Base-by-base conservation (phyloP, 1,139 yeast genomes). In the Chernovozyma aurita region DNA sequence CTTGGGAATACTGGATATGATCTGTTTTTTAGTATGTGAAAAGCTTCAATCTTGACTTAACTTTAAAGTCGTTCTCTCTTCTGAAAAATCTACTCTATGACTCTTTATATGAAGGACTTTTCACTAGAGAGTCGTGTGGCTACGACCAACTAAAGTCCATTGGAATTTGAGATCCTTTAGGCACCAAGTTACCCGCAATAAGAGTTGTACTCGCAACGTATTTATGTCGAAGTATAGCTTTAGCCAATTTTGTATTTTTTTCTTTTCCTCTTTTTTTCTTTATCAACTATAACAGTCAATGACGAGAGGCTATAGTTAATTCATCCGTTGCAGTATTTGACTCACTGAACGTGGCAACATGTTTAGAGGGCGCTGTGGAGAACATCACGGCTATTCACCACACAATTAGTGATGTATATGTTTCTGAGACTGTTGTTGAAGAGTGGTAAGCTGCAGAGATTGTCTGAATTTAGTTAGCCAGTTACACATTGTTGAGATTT, bases 211-310 rank as follows among this genome's bases (percentile, higher is more conserved):
- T n/a, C n/a, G n/a, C n/a, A n/a, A n/a, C n/a, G n/a, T n/a, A n/a
- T n/a, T n/a, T n/a, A n/a, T n/a, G n/a, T n/a, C n/a, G n/a, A n/a
- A n/a, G n/a, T n/a, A n/a, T n/a, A n/a, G n/a, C n/a, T n/a, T n/a
- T n/a, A n/a, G n/a, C n/a, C n/a, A n/a, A n/a, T n/a, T n/a, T n/a
- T n/a, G n/a, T n/a, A 20, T 20, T 20, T 20, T 20, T 20, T 9
- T 7, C 9, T 20, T 20, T 7, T 9, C 22, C 9, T 20, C 22
- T 20, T 50, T 48, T 45, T 51, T 56, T 61, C 67, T 47, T 57
- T 48, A 71, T 73, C 82, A 76, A 76, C 82, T 76, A 76, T 71
- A 66, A 63, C 82, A 76, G 78, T 73, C 81, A 62, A 73, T 75
- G 81, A 76, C 55, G 81, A 76, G 55, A 56, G 77, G 72, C 63